Evolutionary conservation across 1,139 yeast genomes (phyloP).

Genomic region (Diutina siamensis): DNA sequence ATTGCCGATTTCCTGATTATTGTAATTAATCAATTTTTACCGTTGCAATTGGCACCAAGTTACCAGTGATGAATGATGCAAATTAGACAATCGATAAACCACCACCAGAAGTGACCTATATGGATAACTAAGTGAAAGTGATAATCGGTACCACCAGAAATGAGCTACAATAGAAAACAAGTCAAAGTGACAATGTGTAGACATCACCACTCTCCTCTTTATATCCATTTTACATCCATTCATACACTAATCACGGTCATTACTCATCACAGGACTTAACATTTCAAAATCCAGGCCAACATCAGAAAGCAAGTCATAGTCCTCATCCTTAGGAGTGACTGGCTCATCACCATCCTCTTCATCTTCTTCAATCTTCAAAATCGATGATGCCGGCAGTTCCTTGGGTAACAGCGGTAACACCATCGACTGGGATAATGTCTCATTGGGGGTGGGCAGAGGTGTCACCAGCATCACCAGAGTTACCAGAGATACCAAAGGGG

Average conservation of each 20-base stretch:
- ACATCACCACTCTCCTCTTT: too few species aligned
- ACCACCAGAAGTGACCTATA: too few species aligned
- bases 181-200: too few species aligned
- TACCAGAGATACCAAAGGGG: background rate
- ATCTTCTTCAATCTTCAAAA: background rate
- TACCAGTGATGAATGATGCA: too few species aligned
- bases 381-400: slow-evolving; percentile 5
- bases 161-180: too few species aligned
- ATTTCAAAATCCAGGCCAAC: slow-evolving; percentile 5
- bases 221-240: too few species aligned
- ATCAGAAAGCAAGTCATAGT: slow-evolving; percentile 2
- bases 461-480: background rate
- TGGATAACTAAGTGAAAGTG: too few species aligned
- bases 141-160: too few species aligned
- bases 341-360: background rate
- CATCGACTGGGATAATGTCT: background rate
- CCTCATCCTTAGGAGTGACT: background rate
- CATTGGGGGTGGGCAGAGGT: background rate
- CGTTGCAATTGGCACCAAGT: too few species aligned
- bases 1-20: too few species aligned
- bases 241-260: background rate
- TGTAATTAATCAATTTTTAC: too few species aligned
- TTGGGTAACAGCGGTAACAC: slow-evolving; percentile 3
- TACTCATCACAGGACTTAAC: slow-evolving; percentile 4
- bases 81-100: too few species aligned